Evolutionary conservation across 2,329 filamentous ascomycete genomes (phyloP).

Genomic region (Macrophomina pseudophaseolina): DNA sequence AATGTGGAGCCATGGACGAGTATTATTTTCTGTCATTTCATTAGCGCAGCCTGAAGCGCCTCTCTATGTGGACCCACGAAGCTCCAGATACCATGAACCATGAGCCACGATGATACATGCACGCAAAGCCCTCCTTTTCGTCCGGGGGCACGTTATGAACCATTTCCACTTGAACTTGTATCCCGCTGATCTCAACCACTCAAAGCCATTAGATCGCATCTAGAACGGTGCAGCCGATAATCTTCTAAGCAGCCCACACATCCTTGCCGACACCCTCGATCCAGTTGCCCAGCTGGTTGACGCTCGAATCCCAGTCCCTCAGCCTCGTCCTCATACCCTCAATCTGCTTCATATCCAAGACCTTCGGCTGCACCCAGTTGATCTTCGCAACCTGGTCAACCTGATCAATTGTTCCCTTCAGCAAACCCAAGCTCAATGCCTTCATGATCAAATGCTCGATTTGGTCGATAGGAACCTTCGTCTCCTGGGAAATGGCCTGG

Average conservation of each 20-base stretch:
- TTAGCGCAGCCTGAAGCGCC: slow-evolving; percentile 22
- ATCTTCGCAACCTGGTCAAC: slow-evolving; percentile 93
- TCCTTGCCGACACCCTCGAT: slow-evolving; percentile 93
- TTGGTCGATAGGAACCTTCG: slow-evolving; percentile 86
- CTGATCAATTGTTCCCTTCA: slow-evolving; percentile 94
- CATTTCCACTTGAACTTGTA: neutral
- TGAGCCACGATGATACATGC: slow-evolving; percentile 16
- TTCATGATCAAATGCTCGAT: slow-evolving; percentile 99
- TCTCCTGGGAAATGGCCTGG: slow-evolving; percentile 84
- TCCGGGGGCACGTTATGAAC: neutral
- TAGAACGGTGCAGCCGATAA: neutral
- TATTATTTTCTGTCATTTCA: slow-evolving; percentile 25
- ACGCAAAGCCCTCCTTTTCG: slow-evolving; percentile 10
- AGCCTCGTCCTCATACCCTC: slow-evolving; percentile 86
- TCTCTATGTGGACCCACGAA: slow-evolving; percentile 18
- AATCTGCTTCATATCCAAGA: slow-evolving; percentile 94
- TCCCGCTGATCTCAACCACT: slow-evolving; percentile 7
- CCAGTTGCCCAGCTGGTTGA: slow-evolving; percentile 96
- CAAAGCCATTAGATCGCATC: neutral
- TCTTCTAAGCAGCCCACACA: slow-evolving; percentile 83
- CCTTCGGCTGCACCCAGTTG: slow-evolving; percentile 98
- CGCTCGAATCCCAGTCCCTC: slow-evolving; percentile 93
- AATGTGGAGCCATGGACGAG: no score
- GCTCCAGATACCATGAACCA: slow-evolving; percentile 21
- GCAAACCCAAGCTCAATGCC: slow-evolving; percentile 88